Conservation (phyloP, 2,329 filamentous ascomycete genomes). For the Pezicula radicicola region DNA sequence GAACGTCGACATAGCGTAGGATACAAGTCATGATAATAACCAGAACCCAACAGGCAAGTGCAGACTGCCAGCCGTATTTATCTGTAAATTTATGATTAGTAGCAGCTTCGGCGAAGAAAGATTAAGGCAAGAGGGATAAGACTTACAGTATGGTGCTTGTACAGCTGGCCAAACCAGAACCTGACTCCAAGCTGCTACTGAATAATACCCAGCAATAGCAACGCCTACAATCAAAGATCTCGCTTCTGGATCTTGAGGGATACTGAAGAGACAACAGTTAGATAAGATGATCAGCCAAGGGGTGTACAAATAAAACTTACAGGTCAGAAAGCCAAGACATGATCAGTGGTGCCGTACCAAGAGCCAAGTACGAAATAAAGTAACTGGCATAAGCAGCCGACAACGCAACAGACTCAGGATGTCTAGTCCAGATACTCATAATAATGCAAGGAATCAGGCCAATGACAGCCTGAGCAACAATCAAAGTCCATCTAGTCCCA, state of each 20-base stretch:
- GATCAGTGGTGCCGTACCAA: slow-evolving; percentile 49
- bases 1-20: slow-evolving; percentile 41
- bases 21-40: slow-evolving; percentile 42
- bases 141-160: slow-evolving; percentile 45
- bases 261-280: slow-evolving; percentile 25
- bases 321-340: slow-evolving; percentile 50
- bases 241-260: slow-evolving; percentile 46
- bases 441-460: slow-evolving; percentile 44
- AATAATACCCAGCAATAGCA: slow-evolving; percentile 46
- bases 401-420: slow-evolving; percentile 38
- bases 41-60: slow-evolving; percentile 39
- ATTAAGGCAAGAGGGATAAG: neutral
- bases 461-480: slow-evolving; percentile 44
- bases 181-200: slow-evolving; percentile 48
- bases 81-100: slow-evolving; percentile 22
- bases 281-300: slow-evolving; percentile 1
- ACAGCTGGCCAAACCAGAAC: slow-evolving; percentile 49
- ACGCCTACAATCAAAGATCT: slow-evolving; percentile 46
- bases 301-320: slow-evolving; percentile 11
- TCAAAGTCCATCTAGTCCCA: slow-evolving; percentile 46
- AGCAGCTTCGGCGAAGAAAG: neutral
- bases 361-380: slow-evolving; percentile 44
- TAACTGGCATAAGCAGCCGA: slow-evolving; percentile 48
- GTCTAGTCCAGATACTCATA: slow-evolving; percentile 51
- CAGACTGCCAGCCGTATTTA: slow-evolving; percentile 45